Conservation (phyloP, 208 protist species). For the Leishmania lainsoni region DNA sequence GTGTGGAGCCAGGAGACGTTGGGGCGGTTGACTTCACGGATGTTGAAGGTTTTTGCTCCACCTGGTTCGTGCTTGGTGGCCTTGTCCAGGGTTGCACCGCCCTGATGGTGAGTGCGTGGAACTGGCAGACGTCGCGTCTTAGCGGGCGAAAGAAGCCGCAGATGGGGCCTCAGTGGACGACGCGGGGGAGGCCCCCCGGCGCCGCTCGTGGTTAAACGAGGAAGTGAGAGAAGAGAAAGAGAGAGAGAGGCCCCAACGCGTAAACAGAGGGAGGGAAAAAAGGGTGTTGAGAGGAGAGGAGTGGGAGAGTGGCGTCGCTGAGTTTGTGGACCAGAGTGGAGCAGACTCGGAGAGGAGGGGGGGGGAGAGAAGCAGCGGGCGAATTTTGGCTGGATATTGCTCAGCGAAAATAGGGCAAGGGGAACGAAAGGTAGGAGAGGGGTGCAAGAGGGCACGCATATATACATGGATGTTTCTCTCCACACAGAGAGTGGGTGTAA, state of each 20-base stretch:
- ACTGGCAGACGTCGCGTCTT: not conserved
- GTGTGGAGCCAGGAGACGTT: slow-evolving; percentile 4
- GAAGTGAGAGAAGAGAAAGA: not conserved
- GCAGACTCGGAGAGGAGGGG: not conserved
- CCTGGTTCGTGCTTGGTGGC: not conserved
- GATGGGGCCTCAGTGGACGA: not conserved
- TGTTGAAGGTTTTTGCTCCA: not conserved
- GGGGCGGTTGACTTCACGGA: not conserved
- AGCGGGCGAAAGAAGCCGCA: not conserved
- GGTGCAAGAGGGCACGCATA: not conserved
- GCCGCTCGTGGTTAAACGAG: not conserved
- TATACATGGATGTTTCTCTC: not conserved
- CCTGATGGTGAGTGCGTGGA: not conserved
- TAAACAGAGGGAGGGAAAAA: slow-evolving; percentile 11
- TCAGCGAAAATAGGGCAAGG: not conserved
- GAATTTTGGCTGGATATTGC: not conserved
- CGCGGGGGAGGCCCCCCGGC: not conserved
- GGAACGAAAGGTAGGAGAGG: not conserved
- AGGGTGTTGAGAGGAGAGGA: slow-evolving; percentile 12
- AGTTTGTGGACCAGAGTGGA: not conserved
- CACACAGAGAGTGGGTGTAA: not conserved
- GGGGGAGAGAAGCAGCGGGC: not conserved
- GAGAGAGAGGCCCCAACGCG: not conserved
- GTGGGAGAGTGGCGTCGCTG: not conserved
- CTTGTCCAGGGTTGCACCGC: not conserved